phyloP scores from a whole-genome alignment of 306 rosid genomes.

The Malus orientalis region DNA sequence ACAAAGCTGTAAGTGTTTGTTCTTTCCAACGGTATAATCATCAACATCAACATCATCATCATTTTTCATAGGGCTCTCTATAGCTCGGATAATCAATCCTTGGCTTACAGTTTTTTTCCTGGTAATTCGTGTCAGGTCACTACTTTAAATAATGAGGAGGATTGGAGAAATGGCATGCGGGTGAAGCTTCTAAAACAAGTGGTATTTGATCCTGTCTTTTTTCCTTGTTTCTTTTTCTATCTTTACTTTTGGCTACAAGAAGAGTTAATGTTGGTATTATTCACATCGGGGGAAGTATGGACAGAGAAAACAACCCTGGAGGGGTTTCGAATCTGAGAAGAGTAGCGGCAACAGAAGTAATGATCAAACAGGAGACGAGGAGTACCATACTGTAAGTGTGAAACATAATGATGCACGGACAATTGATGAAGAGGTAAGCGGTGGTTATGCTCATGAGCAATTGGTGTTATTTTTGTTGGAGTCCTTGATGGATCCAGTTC shows the following conservation, averaged over 20 bases:
- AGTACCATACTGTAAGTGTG: conserved; percentile 49
- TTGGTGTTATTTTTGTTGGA: neutral
- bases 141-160: conserved; percentile 62
- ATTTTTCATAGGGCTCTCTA: conserved; percentile 2
- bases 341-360: conserved; percentile 33
- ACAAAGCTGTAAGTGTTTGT: conserved; percentile 74
- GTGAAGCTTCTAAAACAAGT: conserved; percentile 71
- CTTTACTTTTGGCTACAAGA: neutral
- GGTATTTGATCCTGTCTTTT: conserved; percentile 29
- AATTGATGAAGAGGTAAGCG: conserved; percentile 62
- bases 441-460: neutral
- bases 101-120: conserved; percentile 1
- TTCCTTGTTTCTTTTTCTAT: neutral
- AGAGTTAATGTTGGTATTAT: conserved; percentile 14
- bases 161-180: conserved; percentile 95
- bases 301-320: conserved; percentile 61
- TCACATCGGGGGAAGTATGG: conserved; percentile 55
- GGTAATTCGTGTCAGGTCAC: conserved; percentile 46
- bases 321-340: conserved; percentile 59
- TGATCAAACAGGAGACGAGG: conserved; percentile 57
- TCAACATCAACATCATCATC: neutral
- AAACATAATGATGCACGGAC: conserved; percentile 41
- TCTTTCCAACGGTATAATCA: neutral
- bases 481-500: neutral
- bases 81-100: conserved; percentile 9